Evolutionary conservation across 768 basidiomycete genomes (phyloP), one percentile per base, ranked within the genome.

Genomic region (Suillus decipiens): DNA sequence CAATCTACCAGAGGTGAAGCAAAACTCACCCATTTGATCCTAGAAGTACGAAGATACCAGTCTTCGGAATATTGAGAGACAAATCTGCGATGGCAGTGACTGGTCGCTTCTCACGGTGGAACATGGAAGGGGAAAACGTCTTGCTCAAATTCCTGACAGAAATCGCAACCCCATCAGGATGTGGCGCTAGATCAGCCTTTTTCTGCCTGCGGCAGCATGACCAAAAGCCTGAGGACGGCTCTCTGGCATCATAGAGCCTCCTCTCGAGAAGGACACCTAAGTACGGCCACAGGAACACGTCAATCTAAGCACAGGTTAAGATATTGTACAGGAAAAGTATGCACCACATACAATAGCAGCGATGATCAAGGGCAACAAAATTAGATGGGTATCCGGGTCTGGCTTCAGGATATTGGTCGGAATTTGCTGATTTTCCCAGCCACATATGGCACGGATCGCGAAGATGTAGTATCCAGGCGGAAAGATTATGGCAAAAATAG

Each of bases 401-500:
- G 80, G 78, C 39, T 82, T 77, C 31, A 88, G 61, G 9, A 82
- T 72, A 67, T 88, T 81, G 0, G 89, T 85, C 2, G 84, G 72
- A 36, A 83, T 73, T 61, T 80, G 77, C 60, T 86, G 77, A 59
- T 81, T 83, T 74, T 93, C 90, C 68, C 82, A 92, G 14, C 88
- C 89, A 60, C 84, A 82, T 1, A 93, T 82, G 1, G 85, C 84
- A 51, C 88, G 82, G 10, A 86, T 83, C 8, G 85, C 85, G 68
- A 92, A 92, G 24, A 90, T 81, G 67, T 89, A 93, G 73, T 87
- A 92, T 12, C 84, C 83, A 1, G 92, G 89, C 0, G 92, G 92
- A 69, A 92, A 92, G 28, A 92, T 68, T 54, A 92, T 70, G 2
- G 88, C 83, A 69, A 89, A 89, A 31, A 92, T 73, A 65, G 86